phyloP scores from a whole-genome alignment of 306 rosid species.

The Alnus glutinosa region DNA sequence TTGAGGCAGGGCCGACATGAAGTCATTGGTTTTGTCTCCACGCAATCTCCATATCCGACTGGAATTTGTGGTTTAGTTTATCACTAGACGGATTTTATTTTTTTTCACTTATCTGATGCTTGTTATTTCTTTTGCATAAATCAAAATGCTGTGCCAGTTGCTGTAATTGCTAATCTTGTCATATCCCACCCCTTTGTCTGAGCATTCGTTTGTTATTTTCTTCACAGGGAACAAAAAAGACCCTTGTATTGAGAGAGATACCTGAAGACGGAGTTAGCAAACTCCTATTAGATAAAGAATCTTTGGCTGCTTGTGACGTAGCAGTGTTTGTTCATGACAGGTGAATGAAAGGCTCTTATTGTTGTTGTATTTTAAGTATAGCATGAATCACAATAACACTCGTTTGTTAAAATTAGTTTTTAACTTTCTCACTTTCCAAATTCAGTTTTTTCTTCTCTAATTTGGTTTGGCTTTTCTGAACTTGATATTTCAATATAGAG shows the following conservation, averaged over 20 bases:
- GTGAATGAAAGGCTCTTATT: constrained; percentile 33
- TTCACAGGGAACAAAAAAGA: constrained; percentile 70
- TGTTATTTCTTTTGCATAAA: background rate
- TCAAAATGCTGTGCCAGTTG: background rate
- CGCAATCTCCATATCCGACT: too few relatives aligned
- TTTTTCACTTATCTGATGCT: background rate
- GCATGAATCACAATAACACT: background rate
- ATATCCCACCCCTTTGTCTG: constrained; percentile 5
- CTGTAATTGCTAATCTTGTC: background rate
- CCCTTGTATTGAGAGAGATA: constrained; percentile 79
- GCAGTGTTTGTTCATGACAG: constrained; percentile 94
- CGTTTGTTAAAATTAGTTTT: background rate
- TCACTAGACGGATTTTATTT: background rate
- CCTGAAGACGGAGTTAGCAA: constrained; percentile 74
- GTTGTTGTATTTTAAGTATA: background rate
- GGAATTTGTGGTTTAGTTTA: background rate
- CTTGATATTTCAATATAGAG: background rate
- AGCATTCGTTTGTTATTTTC: constrained; percentile 13
- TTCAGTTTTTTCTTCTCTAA: background rate
- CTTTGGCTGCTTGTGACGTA: constrained; percentile 89
- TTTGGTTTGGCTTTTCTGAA: background rate
- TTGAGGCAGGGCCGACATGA: too few relatives aligned
- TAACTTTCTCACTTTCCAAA: background rate
- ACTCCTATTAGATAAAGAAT: constrained; percentile 70
- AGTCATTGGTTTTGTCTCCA: too few relatives aligned